Evolutionary conservation across 1,139 yeast species (phyloP).

Genomic region (Suhomyces kunorum): DNA sequence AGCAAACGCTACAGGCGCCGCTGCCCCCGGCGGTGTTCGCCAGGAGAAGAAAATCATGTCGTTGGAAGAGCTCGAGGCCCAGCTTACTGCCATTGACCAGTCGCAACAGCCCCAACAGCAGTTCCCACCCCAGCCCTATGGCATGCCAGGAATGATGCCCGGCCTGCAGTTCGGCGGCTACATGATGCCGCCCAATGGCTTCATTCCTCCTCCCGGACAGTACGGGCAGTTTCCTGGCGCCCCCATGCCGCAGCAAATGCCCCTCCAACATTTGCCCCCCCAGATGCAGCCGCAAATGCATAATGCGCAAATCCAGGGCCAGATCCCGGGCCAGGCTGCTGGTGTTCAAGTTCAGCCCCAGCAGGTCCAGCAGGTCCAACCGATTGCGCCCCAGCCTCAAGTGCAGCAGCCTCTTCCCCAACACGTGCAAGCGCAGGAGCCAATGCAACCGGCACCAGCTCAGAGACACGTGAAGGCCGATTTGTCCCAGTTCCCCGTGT

Average conservation of each 20-base stretch:
- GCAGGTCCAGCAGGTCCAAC: constrained; percentile 8
- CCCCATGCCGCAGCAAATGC: constrained; percentile 22
- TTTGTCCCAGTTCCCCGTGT: constrained; percentile 51
- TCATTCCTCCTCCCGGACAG: constrained; percentile 41
- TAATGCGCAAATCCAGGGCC: constrained; percentile 17
- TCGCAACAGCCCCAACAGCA: constrained; percentile 27
- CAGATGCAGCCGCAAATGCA: constrained; percentile 18
- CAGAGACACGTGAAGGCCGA: constrained; percentile 31
- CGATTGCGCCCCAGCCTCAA: constrained; percentile 14
- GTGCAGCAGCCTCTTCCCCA: constrained; percentile 16
- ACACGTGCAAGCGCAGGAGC: constrained; percentile 9
- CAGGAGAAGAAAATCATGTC: constrained; percentile 55
- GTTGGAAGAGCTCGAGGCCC: constrained; percentile 77
- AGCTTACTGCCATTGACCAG: constrained; percentile 53
- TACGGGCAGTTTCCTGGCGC: constrained; percentile 36
- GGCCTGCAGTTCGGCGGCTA: constrained; percentile 41
- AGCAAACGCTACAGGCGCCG: background rate
- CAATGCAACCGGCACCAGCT: constrained; percentile 14
- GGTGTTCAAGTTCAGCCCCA: constrained; percentile 3
- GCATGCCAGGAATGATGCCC: constrained; percentile 41
- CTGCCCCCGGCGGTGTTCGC: constrained; percentile 12
- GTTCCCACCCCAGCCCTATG: constrained; percentile 29
- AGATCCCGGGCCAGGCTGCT: constrained; percentile 5
- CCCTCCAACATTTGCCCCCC: constrained; percentile 30
- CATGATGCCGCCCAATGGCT: constrained; percentile 45